These are phyloP conservation scores for Bondarzewia mesenterica DNA, from an alignment of 1,284 basidiomycete species.

Conservation along the genomic window DNA sequence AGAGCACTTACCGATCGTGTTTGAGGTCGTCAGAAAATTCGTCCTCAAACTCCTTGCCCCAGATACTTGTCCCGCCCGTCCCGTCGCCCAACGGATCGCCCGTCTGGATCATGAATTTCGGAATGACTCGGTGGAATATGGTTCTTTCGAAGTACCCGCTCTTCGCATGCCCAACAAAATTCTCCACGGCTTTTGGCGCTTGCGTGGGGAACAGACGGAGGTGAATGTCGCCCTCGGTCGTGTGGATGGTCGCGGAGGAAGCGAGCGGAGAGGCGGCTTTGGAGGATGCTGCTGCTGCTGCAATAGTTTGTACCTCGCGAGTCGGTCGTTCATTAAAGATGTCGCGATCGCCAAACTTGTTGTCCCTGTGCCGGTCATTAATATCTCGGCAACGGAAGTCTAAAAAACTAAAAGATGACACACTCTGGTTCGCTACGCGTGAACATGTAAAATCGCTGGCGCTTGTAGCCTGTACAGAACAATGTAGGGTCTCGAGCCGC, in stretches of 20 bases:
- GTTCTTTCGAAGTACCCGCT: constrained; percentile 92
- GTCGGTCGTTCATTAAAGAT: constrained; percentile 99
- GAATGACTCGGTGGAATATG: constrained; percentile 96
- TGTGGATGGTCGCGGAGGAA: constrained; percentile 85
- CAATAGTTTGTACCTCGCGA: constrained; percentile 91
- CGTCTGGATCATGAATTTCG: constrained; percentile 99
- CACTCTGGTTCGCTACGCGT: constrained; percentile 88
- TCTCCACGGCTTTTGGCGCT: constrained; percentile 93
- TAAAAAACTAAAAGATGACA: constrained; percentile 16
- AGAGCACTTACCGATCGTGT: constrained; percentile 69
- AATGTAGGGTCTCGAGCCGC: constrained; percentile 84
- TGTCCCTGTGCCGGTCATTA: constrained; percentile 57
- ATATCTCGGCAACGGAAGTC: neutral
- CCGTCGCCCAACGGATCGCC: constrained; percentile 97
- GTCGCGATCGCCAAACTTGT: constrained; percentile 85
- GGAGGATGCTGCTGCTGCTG: constrained; percentile 47
- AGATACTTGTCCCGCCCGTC: constrained; percentile 93
- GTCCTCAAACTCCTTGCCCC: constrained; percentile 94
- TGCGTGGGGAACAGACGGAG: constrained; percentile 86
- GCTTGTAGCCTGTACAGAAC: constrained; percentile 90
- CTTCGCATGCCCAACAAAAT: constrained; percentile 91
- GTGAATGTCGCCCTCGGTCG: constrained; percentile 92
- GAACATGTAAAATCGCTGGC: constrained; percentile 95
- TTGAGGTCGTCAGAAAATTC: constrained; percentile 86
- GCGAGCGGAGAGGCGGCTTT: constrained; percentile 57